Conservation (phyloP, 257 asterid species). For the Verbena officinalis region DNA sequence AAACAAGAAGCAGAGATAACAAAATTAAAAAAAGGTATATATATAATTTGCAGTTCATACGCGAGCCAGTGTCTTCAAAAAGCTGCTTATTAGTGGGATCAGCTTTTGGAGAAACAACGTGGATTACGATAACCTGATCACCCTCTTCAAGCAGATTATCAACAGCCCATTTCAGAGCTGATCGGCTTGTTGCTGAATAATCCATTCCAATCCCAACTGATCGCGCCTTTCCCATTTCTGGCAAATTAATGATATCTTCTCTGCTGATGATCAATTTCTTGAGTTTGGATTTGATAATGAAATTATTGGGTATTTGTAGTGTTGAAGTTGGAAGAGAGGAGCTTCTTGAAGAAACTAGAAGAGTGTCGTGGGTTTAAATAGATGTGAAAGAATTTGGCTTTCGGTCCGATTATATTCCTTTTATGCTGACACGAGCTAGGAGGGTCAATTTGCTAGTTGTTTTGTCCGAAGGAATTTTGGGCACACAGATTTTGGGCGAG, state of each 20-base stretch:
- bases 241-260: not conserved
- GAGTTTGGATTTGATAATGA: not conserved
- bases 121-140: conserved; percentile 61
- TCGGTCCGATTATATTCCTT: conserved; percentile 13
- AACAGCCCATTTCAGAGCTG: conserved; percentile 67
- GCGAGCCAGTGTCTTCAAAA: conserved; percentile 79
- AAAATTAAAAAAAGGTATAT: not conserved
- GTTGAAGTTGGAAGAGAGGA: not conserved
- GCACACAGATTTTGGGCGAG: conserved; percentile 15
- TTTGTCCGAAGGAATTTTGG: not conserved
- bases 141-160: conserved; percentile 60
- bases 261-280: not conserved
- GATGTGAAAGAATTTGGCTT: not conserved
- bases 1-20: not conserved
- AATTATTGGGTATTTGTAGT: not conserved
- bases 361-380: conserved; percentile 5
- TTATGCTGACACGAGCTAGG: not conserved
- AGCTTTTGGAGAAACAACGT: conserved; percentile 68
- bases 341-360: conserved; percentile 61
- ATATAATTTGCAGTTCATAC: conserved; percentile 29
- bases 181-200: conserved; percentile 70
- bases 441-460: not conserved
- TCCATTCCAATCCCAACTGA: conserved; percentile 73
- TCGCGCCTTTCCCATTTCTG: conserved; percentile 49
- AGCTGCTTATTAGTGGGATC: conserved; percentile 74